A percentile compares a stretch with the other conserved stretches of the same genome.
phyloP scores from a whole-genome alignment of 805 yeast genomes.

The Komagataella kurtzmanii region DNA sequence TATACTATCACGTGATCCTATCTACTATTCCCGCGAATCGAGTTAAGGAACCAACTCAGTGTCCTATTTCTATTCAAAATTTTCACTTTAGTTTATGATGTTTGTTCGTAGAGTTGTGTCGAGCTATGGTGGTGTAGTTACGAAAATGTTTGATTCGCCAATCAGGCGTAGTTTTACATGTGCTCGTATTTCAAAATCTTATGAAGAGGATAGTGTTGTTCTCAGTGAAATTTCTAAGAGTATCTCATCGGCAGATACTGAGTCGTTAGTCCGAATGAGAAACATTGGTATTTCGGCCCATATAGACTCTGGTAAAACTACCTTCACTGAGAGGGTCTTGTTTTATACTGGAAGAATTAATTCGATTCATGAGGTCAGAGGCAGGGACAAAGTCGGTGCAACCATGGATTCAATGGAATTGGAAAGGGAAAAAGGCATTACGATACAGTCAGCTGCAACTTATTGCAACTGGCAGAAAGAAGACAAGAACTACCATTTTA shows the following conservation, averaged over 20 bases:
- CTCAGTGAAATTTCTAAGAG: slow-evolving; percentile 41
- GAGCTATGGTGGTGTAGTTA: neutral
- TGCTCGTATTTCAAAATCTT: slow-evolving; percentile 19
- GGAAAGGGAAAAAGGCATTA: slow-evolving; percentile 97
- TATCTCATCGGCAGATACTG: slow-evolving; percentile 37
- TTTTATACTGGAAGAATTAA: slow-evolving; percentile 95
- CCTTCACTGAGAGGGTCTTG: slow-evolving; percentile 93
- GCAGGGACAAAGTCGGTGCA: slow-evolving; percentile 96
- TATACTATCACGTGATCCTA: neutral
- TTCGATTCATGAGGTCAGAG: slow-evolving; percentile 94
- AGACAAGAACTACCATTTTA: slow-evolving; percentile 62
- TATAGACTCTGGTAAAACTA: slow-evolving; percentile 95
- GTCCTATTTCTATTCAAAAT: neutral
- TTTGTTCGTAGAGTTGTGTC: neutral
- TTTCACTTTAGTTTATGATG: neutral
- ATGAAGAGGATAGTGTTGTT: slow-evolving; percentile 62
- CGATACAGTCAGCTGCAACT: slow-evolving; percentile 98
- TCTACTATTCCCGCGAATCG: neutral
- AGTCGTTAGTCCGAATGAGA: slow-evolving; percentile 49
- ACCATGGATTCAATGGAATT: slow-evolving; percentile 99
- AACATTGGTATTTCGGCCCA: slow-evolving; percentile 98
- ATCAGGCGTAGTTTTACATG: neutral
- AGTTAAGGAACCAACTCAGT: too few species aligned
- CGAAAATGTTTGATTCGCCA: neutral
- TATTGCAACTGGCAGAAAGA: slow-evolving; percentile 92